phyloP scores from a whole-genome alignment of 2,329 filamentous ascomycete species.

The Neonectria ditissima region DNA sequence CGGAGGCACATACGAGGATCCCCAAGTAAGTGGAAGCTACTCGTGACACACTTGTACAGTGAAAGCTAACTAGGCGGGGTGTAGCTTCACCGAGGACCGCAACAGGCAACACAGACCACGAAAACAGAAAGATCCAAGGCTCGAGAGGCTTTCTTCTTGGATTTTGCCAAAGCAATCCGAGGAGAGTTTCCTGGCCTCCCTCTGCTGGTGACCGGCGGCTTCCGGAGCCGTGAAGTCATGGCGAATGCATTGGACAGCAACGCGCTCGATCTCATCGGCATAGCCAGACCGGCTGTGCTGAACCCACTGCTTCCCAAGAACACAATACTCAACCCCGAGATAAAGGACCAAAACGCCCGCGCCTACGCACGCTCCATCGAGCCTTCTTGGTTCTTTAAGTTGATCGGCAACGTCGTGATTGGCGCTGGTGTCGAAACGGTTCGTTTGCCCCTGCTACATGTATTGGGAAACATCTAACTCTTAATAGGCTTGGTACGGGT shows the following conservation, averaged over 20 bases:
- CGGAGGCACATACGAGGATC: not conserved
- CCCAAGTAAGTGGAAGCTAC: not conserved
- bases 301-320: not conserved
- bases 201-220: not conserved
- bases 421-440: slow-evolving; percentile 3
- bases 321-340: not conserved
- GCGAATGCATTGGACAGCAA: not conserved
- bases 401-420: slow-evolving; percentile 4
- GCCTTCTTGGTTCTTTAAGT: not conserved
- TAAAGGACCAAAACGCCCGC: not conserved
- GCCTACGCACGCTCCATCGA: not conserved
- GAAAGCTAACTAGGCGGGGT: not conserved
- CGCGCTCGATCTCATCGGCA: not conserved
- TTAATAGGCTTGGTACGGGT: not conserved
- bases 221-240: not conserved
- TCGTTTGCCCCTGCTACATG: not conserved
- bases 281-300: not conserved
- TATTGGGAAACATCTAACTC: not conserved
- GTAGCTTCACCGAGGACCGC: not conserved
- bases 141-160: not conserved
- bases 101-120: not conserved
- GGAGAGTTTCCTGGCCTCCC: not conserved
- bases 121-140: not conserved
- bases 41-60: not conserved
- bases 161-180: not conserved